Conservation (phyloP, 2,329 filamentous ascomycete species). For the Paecilomyces sp. region DNA sequence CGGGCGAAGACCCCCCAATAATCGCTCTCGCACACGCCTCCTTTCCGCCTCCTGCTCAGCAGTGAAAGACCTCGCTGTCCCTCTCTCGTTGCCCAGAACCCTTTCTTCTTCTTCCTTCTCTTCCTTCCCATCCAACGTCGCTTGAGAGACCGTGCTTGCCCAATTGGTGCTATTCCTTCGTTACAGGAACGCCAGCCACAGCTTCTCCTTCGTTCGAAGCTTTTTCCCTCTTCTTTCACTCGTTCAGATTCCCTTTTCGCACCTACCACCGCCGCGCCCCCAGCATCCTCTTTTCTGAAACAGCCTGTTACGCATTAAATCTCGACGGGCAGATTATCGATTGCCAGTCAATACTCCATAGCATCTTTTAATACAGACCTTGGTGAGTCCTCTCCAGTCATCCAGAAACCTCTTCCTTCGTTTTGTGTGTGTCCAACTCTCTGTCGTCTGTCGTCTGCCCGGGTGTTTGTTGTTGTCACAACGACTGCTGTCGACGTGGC, state of each 20-base stretch:
- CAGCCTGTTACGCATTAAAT: not conserved
- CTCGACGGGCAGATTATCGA: slow-evolving; percentile 2
- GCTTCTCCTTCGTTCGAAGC: slow-evolving; percentile 27
- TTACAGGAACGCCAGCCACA: slow-evolving; percentile 10
- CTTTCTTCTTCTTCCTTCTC: slow-evolving; percentile 2
- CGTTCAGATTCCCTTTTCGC: slow-evolving; percentile 22
- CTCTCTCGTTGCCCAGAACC: slow-evolving; percentile 3
- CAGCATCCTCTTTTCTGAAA: slow-evolving; percentile 10
- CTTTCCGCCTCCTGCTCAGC: slow-evolving; percentile 2
- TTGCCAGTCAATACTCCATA: not conserved
- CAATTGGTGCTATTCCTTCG: slow-evolving; percentile 19
- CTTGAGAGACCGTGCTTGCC: slow-evolving; percentile 3
- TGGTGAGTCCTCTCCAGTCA: slow-evolving; percentile 1
- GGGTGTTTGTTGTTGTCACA: not conserved
- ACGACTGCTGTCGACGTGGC: not conserved
- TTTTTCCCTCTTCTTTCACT: slow-evolving; percentile 22
- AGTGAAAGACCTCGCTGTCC: slow-evolving; percentile 2
- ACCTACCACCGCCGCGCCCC: slow-evolving; percentile 18
- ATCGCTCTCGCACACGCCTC: not conserved
- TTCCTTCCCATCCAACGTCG: slow-evolving; percentile 1
- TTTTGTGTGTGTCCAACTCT: not conserved
- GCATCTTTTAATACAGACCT: slow-evolving; percentile 7
- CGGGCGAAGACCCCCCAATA: not conserved
- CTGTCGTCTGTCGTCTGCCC: not conserved
- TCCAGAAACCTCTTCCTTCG: slow-evolving; percentile 5